Base-by-base conservation (phyloP, 352 stramenopile species). In the Phytophthora colocasiae region DNA sequence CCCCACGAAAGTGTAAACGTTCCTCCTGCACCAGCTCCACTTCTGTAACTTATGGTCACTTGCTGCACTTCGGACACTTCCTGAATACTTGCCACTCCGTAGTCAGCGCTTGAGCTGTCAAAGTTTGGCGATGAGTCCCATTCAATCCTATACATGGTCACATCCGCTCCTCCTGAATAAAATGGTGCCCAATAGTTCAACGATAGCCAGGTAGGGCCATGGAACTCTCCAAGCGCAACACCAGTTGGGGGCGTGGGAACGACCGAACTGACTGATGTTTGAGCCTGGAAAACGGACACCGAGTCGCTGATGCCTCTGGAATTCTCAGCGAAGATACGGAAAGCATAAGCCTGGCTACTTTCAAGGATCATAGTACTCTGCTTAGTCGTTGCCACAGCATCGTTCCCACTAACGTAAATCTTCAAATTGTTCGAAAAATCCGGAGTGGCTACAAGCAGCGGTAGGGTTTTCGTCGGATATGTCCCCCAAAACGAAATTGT, bases 1-100 rank as follows among this genome's bases (percentile, higher is more conserved):
- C 97, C 97, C 88, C 92, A 98, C 1, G 89, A 87, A 1, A 99
- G 71, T n/a, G 78, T 93, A 71, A 99, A 98, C 6, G 87, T 97
- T 3, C 96, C 96, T 17, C 83, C 83, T 10, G 76, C 78, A 4
- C 66, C 66, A 74, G 70, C 73, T 67, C 78, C 90, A 52, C 78
- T 95, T 19, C 85, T 73, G 53, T 86, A 92, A 15, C 49, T 80
- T 29, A 71, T 87, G 1, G 65, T 82, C 9, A 98, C 84, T 62
- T 97, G 82, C 71, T 99, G 96, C 6, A 98, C 90, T 77, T 98
- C 96, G 22, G 84, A 85, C 8, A 77, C 73, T 55, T 97, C 92
- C 63, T 95, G 78, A 12, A 99, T 88, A 32, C 83, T 97, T 4
- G 81, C 78, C 11, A 89, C 83, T 0, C 84, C 89, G 52, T 98